Percentiles rank a stretch among this genome's conserved stretches.
Evolutionary conservation across 78 protist species (phyloP).

Genomic region (Dictyostelium discoideum): DNA sequence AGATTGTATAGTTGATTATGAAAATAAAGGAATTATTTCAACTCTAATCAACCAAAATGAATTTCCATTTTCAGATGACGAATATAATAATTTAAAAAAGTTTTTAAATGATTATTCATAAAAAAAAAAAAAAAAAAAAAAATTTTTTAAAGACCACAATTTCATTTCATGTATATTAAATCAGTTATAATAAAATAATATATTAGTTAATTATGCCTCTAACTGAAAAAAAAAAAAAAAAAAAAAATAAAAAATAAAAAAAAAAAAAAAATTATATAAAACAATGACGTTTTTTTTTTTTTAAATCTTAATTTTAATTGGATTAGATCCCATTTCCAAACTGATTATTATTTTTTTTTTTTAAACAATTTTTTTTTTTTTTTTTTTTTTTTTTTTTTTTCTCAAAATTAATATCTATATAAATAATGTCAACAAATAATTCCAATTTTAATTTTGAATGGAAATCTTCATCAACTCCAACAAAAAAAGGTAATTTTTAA

Average conservation of each 20-base stretch:
- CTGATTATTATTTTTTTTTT: too few relatives aligned
- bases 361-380: background rate
- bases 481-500: background rate
- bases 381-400: too few relatives aligned
- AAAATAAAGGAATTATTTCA: background rate
- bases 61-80: constrained; percentile 35
- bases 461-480: background rate
- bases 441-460: background rate
- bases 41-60: background rate
- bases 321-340: background rate
- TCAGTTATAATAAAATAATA: too few relatives aligned
- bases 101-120: background rate
- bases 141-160: too few relatives aligned
- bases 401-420: too few relatives aligned
- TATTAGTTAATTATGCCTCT: too few relatives aligned
- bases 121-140: background rate
- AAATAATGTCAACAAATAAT: background rate
- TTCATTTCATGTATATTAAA: too few relatives aligned
- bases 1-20: background rate
- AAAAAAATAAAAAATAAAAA: background rate
- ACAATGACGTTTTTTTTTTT: background rate
- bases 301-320: background rate
- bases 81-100: constrained; percentile 13
- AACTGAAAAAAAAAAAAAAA: background rate
- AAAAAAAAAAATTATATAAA: background rate